A percentile compares a stretch with the other conserved stretches of the same genome.
phyloP scores from a whole-genome alignment of 2,329 filamentous ascomycete genomes.

The Xylaria sp. region DNA sequence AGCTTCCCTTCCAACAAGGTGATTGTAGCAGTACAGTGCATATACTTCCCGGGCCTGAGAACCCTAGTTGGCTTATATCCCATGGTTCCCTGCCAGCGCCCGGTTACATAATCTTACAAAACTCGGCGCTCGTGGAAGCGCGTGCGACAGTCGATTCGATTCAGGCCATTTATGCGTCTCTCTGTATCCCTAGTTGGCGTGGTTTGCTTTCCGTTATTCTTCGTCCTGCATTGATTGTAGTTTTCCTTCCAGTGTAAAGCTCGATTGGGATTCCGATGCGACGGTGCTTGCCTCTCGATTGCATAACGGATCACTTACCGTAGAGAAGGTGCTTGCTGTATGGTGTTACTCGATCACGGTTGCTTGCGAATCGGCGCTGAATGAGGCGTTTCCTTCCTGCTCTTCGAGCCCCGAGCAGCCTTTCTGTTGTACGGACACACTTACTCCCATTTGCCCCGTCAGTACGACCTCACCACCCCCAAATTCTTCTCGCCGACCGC shows the following conservation, averaged over 20 bases:
- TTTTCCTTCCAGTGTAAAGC: not conserved
- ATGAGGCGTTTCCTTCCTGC: slow-evolving; percentile 33
- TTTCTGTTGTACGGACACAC: slow-evolving; percentile 19
- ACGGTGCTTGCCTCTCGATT: not conserved
- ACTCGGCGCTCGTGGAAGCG: not conserved
- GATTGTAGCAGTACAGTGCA: slow-evolving; percentile 9
- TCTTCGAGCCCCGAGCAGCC: slow-evolving; percentile 32
- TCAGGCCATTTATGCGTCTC: not conserved
- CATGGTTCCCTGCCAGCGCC: not conserved
- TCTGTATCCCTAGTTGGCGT: not conserved
- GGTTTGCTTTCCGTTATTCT: not conserved
- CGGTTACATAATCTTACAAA: not conserved
- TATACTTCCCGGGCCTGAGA: slow-evolving; percentile 1
- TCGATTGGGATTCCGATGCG: slow-evolving; percentile 8
- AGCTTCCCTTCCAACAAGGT: not conserved
- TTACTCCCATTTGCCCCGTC: slow-evolving; percentile 1
- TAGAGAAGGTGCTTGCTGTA: slow-evolving; percentile 19
- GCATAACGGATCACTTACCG: slow-evolving; percentile 1
- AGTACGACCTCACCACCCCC: not conserved
- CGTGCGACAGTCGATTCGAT: not conserved
- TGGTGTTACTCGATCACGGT: slow-evolving; percentile 10
- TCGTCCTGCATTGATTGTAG: not conserved
- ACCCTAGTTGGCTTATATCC: too few relatives aligned
- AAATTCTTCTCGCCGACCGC: not conserved
- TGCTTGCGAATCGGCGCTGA: slow-evolving; percentile 31